Base-by-base conservation (phyloP, 768 basidiomycete genomes). In the Coprinopsis strossmayeri region DNA sequence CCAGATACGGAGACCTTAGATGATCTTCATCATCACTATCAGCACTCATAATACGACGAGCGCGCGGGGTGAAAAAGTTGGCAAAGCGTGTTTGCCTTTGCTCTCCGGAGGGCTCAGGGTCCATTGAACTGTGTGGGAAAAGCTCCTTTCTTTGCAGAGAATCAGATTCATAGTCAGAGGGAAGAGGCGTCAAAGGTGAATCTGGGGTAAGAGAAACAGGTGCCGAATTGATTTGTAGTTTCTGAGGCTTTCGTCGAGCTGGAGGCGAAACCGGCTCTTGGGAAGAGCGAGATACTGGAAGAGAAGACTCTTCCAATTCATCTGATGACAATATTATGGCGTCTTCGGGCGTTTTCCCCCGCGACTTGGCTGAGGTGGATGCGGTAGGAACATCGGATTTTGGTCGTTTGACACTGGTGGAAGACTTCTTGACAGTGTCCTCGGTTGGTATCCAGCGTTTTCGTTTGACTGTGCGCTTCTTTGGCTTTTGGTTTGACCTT, bases 121-220 rank as follows among this genome's bases (percentile, higher is more conserved):
- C n/a, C n/a, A n/a, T n/a, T n/a, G n/a, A n/a, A n/a, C n/a, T n/a
- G n/a, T n/a, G n/a, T n/a, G n/a, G n/a, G n/a, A n/a, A n/a, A n/a
- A n/a, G n/a, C n/a, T n/a, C n/a, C n/a, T n/a, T n/a, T n/a, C n/a
- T 18, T 20, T 17, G 18, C 7, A 38, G 10, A 18, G 27, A 20
- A 32, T 45, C 43, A 28, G 26, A 28, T 5, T 30, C 27, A 20
- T 45, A 45, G 5, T 45, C 43, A 17, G 25, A 4, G 4, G 43
- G 28, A 5, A 45, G 43, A 20, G 43, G 43, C 18, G 43, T 45
- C 43, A 45, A 18, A n/a, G 43, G 43, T 5, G 43, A 45, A 27
- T 21, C 41, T 21, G 41, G 23, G 18, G n/a, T n/a, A n/a, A n/a
- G n/a, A n/a, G n/a, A n/a, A n/a, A n/a, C n/a, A n/a, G n/a, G n/a